phyloP scores from a whole-genome alignment of 1,139 yeast genomes.

The Lodderomyces metapsilosis region DNA sequence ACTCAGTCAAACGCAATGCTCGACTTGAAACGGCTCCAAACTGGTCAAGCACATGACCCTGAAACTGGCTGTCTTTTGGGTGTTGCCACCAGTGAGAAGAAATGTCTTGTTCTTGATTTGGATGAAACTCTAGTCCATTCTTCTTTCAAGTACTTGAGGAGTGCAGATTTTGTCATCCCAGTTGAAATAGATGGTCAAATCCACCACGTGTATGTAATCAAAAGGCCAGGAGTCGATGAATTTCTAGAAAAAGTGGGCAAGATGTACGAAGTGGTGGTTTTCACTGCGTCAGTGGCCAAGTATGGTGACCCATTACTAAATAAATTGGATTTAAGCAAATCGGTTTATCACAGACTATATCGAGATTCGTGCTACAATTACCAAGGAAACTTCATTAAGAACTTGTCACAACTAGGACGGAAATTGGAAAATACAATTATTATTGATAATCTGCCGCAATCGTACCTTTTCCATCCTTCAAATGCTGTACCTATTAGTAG shows the following conservation, averaged over 20 bases:
- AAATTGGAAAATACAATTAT: slow-evolving; percentile 84
- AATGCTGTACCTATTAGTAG: slow-evolving; percentile 97
- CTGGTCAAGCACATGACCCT: slow-evolving; percentile 62
- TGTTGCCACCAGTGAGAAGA: slow-evolving; percentile 40
- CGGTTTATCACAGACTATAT: slow-evolving; percentile 88
- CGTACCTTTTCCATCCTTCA: slow-evolving; percentile 94
- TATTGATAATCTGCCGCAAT: slow-evolving; percentile 95
- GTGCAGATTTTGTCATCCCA: slow-evolving; percentile 94
- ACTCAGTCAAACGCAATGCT: slow-evolving; percentile 21
- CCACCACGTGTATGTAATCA: slow-evolving; percentile 93
- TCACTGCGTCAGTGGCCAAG: slow-evolving; percentile 92
- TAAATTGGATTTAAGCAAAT: slow-evolving; percentile 69
- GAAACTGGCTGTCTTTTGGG: slow-evolving; percentile 67
- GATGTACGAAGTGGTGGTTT: slow-evolving; percentile 90
- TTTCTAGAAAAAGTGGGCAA: slow-evolving; percentile 81
- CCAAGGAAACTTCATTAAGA: slow-evolving; percentile 93
- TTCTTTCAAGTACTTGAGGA: slow-evolving; percentile 84
- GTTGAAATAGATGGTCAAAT: slow-evolving; percentile 79
- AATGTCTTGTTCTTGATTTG: slow-evolving; percentile 86
- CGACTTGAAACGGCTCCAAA: slow-evolving; percentile 59
- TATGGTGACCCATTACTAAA: slow-evolving; percentile 95
- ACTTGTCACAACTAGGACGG: slow-evolving; percentile 89
- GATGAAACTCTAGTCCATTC: slow-evolving; percentile 98
- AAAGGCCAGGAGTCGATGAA: slow-evolving; percentile 97
- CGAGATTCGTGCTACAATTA: slow-evolving; percentile 66